A percentile compares a stretch with the other conserved stretches of the same genome.
Conservation (phyloP, 352 stramenopile genomes). For the Phytophthora europaea region DNA sequence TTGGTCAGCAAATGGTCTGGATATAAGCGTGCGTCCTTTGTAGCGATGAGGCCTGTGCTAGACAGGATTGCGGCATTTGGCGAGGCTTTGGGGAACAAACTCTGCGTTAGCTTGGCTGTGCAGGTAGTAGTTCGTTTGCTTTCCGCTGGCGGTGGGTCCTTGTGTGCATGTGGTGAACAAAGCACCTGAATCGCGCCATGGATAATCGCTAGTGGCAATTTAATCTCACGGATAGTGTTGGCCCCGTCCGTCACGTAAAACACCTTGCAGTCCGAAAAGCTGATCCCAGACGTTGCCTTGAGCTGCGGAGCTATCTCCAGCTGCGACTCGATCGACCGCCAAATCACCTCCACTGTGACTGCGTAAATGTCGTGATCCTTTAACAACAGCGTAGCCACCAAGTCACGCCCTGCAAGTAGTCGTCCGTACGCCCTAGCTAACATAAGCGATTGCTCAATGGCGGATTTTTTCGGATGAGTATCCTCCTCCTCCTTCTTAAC, state of each 20-base stretch:
- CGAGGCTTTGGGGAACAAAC: constrained; percentile 69
- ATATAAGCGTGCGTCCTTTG: constrained; percentile 79
- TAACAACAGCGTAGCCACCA: constrained; percentile 72
- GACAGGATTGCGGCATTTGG: constrained; percentile 61
- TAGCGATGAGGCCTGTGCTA: constrained; percentile 79
- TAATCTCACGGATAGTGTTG: constrained; percentile 79
- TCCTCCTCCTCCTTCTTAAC: constrained; percentile 29
- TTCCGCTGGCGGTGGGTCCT: constrained; percentile 10
- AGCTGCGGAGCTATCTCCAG: constrained; percentile 60
- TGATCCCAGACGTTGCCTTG: constrained; percentile 60
- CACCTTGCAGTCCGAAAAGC: constrained; percentile 83
- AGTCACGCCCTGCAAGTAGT: constrained; percentile 74
- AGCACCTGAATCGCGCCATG: constrained; percentile 77
- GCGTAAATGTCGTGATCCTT: constrained; percentile 64
- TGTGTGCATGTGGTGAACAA: constrained; percentile 59
- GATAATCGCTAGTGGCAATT: constrained; percentile 74
- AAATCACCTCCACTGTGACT: constrained; percentile 78
- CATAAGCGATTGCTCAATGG: constrained; percentile 66
- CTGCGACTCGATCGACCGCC: constrained; percentile 75
- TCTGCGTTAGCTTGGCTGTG: constrained; percentile 61
- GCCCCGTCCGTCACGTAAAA: constrained; percentile 80
- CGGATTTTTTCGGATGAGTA: constrained; percentile 39
- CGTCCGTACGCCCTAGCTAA: constrained; percentile 74
- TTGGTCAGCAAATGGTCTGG: constrained; percentile 72
- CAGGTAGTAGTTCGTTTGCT: constrained; percentile 21